phyloP scores from a whole-genome alignment of 2,329 filamentous ascomycete genomes.

The Neofusicoccum parvum region DNA sequence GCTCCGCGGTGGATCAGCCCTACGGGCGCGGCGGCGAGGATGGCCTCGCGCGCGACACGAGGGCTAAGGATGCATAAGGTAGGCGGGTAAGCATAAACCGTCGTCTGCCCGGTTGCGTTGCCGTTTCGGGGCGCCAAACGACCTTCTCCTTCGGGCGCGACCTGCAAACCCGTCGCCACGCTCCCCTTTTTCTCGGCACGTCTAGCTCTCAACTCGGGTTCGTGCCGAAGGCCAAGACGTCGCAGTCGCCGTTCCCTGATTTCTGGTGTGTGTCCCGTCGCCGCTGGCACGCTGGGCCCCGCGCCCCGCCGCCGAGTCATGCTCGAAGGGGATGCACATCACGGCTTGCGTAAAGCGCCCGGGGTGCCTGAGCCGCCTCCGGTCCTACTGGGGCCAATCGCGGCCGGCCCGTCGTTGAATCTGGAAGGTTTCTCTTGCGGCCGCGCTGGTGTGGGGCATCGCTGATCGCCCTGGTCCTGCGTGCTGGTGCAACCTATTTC shows the following conservation, averaged over 20 bases:
- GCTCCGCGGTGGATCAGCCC: background rate
- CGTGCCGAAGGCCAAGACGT: background rate
- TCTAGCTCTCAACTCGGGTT: background rate
- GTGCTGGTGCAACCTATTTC: background rate
- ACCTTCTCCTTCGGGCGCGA: conserved; percentile 6
- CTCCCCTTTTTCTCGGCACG: background rate
- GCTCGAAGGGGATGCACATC: no score
- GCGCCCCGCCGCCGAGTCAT: background rate
- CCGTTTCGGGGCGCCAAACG: background rate
- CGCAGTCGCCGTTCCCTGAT: background rate
- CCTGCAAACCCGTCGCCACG: background rate
- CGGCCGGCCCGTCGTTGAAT: no score
- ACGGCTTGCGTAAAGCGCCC: no score
- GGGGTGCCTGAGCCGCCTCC: background rate
- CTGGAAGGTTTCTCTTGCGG: no score
- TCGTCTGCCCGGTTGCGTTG: background rate
- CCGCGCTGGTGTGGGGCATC: no score
- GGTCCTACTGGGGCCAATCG: background rate
- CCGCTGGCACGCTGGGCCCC: no score
- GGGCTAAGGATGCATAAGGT: background rate
- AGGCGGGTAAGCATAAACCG: conserved; percentile 7
- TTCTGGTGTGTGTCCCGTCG: no score
- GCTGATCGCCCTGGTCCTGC: no score
- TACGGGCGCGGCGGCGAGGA: background rate
- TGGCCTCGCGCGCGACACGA: background rate